Base-by-base conservation (phyloP, 73 alveolate genomes). In the Stentor coeruleus region DNA sequence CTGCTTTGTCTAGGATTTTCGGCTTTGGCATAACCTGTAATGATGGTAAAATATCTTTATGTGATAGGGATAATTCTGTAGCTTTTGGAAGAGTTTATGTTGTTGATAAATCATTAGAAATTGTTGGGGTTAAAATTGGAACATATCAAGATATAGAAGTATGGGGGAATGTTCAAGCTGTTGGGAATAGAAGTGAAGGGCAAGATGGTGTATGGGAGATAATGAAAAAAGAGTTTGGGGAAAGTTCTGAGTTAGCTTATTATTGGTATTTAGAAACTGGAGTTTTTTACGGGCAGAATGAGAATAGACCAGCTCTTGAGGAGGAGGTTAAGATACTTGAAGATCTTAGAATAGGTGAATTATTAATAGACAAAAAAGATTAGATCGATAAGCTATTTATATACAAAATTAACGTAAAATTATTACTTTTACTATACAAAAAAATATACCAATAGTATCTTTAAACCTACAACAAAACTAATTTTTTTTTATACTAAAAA, bases 71-170 rank as follows among this genome's bases (percentile, higher is more conserved):
- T 11, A 49, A 6, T 49, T 6, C 6, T 11, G 66, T 49, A 6
- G 66, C 66, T 49, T 20, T 49, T 49, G 66, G 66, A 49, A 49
- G 66, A 20, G 66, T 49, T 49, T 49, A 11, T 49, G 66, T 49
- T 49, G 66, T 49, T 20, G 20, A 49, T 49, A 20, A 49, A 20
- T 11, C 6, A 11, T 49, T 49, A 11, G 66, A 49, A 49, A n/a
- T n/a, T n/a, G 6, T 6, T 49, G 66, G 66, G 66, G 66, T 11
- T 11, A 49, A 49, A 49, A 20, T 49, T 49, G 66, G 66, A 11
- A 20, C 6, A 49, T 49, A 11, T 49, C 6, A 49, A 11, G 66
- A 20, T 6, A 11, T 49, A 11, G 66, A 49, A 49, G 66, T 49
- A 11, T 49, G 66, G 66, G 20, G 28, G 6, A 49, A 20, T 11